Percentiles rank a stretch among this genome's conserved stretches.
Evolutionary conservation across 2,329 filamentous ascomycete genomes (phyloP).

Genomic region (Alternaria sp.): DNA sequence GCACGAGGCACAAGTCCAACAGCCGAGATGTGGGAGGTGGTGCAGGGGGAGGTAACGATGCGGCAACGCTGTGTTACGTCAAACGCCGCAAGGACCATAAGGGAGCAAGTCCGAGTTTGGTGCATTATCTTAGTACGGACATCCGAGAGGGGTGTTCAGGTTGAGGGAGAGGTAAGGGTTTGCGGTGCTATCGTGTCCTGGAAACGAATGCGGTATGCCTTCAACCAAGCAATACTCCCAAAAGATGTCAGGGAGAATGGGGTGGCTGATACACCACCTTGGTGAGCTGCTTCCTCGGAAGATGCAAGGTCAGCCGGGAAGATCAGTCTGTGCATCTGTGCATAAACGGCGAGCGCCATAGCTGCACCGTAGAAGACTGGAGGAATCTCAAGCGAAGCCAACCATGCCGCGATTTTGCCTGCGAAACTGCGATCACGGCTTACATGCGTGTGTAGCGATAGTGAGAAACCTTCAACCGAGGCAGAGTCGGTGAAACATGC

Average conservation of each 20-base stretch:
- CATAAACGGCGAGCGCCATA: neutral
- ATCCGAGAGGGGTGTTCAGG: neutral
- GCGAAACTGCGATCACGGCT: neutral
- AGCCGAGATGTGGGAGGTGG: slow-evolving; percentile 10
- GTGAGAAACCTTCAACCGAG: neutral
- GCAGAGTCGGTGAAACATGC: slow-evolving; percentile 1
- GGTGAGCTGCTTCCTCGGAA: neutral
- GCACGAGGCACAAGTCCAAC: slow-evolving; percentile 8
- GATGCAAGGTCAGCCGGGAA: slow-evolving; percentile 12
- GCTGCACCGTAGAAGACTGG: slow-evolving; percentile 10
- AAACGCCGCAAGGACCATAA: neutral
- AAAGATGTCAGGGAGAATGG: neutral
- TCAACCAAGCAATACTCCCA: neutral
- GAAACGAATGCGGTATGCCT: neutral
- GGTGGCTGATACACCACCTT: slow-evolving; percentile 1
- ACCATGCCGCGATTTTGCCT: neutral
- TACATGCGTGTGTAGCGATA: neutral
- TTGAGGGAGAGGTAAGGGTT: neutral
- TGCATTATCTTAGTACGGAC: neutral
- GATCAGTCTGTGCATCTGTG: slow-evolving; percentile 8
- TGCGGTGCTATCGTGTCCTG: neutral
- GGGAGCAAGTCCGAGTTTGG: neutral
- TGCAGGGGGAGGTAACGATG: neutral
- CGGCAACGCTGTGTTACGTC: slow-evolving; percentile 1
- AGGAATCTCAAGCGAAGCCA: slow-evolving; percentile 7